These are phyloP conservation scores for Leccinum pellstonianum DNA, from an alignment of 768 basidiomycete species.

Conservation along the genomic window DNA sequence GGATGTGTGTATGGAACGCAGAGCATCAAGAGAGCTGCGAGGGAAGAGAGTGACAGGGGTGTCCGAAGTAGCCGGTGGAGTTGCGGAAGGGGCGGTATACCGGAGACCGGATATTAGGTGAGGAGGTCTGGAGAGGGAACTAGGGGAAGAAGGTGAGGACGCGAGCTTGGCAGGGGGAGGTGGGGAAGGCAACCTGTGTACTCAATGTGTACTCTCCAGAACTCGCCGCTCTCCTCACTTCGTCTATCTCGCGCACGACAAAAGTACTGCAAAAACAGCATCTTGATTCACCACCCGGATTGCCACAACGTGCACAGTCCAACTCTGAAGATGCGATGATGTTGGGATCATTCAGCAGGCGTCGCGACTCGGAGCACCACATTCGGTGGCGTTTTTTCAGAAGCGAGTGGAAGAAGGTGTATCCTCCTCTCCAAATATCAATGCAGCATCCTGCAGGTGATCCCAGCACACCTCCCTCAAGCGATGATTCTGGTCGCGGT, in stretches of 20 bases:
- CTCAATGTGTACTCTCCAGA: slow-evolving; percentile 58
- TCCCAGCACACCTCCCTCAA: slow-evolving; percentile 11
- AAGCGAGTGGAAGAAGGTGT: slow-evolving; percentile 51
- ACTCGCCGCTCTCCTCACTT: slow-evolving; percentile 61
- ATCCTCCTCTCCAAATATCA: slow-evolving; percentile 59
- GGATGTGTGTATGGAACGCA: slow-evolving; percentile 44
- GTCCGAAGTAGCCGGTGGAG: slow-evolving; percentile 43
- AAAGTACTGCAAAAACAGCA: slow-evolving; percentile 43
- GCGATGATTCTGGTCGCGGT: slow-evolving; percentile 25
- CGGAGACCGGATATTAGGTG: slow-evolving; percentile 55
- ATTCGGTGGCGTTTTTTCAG: slow-evolving; percentile 65
- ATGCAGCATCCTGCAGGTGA: slow-evolving; percentile 18
- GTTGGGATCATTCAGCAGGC: slow-evolving; percentile 67
- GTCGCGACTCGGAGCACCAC: slow-evolving; percentile 75
- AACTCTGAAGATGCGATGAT: slow-evolving; percentile 55
- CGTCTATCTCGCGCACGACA: slow-evolving; percentile 42
- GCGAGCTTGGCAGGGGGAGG: slow-evolving; percentile 47
- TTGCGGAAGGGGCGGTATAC: slow-evolving; percentile 61
- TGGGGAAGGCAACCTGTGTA: slow-evolving; percentile 38
- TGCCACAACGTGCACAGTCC: slow-evolving; percentile 59
- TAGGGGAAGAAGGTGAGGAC: slow-evolving; percentile 34
- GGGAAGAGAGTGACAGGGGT: slow-evolving; percentile 15
- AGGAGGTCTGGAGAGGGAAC: slow-evolving; percentile 41
- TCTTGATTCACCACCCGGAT: slow-evolving; percentile 49
- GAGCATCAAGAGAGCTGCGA: slow-evolving; percentile 51